phyloP scores from a whole-genome alignment of 768 basidiomycete species.

The Naematelia encephala region DNA sequence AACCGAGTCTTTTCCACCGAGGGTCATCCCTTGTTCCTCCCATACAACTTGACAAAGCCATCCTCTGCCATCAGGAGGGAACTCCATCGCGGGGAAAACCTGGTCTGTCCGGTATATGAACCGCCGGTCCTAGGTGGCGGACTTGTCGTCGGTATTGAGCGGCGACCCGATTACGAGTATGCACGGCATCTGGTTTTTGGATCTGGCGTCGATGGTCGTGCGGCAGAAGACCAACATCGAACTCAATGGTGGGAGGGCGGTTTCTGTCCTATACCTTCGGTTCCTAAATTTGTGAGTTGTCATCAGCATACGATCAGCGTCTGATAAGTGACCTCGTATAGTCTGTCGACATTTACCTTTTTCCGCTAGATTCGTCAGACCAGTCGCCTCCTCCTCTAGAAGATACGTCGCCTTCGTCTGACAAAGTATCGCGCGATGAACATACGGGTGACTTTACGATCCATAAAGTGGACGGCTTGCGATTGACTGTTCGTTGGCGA shows the following conservation, averaged over 20 bases:
- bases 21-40: constrained; percentile 78
- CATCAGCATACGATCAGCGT: not conserved
- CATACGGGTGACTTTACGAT: constrained; percentile 66
- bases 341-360: constrained; percentile 80
- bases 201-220: constrained; percentile 8
- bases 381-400: constrained; percentile 55
- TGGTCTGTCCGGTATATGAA: constrained; percentile 63
- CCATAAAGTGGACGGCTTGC: constrained; percentile 72
- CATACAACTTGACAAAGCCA: constrained; percentile 58
- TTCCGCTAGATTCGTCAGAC: constrained; percentile 56
- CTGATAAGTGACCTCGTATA: constrained; percentile 44
- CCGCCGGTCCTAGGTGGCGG: constrained; percentile 50
- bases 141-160: constrained; percentile 66
- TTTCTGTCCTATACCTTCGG: constrained; percentile 23
- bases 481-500: constrained; percentile 71
- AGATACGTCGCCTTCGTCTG: constrained; percentile 65
- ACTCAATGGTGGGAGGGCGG: constrained; percentile 30
- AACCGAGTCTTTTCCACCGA: constrained; percentile 94
- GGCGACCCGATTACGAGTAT: constrained; percentile 75
- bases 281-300: constrained; percentile 32
- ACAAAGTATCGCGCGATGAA: constrained; percentile 62
- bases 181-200: constrained; percentile 65
- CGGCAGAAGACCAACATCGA: constrained; percentile 19
- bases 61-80: constrained; percentile 61
- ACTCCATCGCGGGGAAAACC: constrained; percentile 30